These are phyloP conservation scores for Globisporangium takayamanum DNA, from an alignment of 352 stramenopile genomes.

Conservation along the genomic window DNA sequence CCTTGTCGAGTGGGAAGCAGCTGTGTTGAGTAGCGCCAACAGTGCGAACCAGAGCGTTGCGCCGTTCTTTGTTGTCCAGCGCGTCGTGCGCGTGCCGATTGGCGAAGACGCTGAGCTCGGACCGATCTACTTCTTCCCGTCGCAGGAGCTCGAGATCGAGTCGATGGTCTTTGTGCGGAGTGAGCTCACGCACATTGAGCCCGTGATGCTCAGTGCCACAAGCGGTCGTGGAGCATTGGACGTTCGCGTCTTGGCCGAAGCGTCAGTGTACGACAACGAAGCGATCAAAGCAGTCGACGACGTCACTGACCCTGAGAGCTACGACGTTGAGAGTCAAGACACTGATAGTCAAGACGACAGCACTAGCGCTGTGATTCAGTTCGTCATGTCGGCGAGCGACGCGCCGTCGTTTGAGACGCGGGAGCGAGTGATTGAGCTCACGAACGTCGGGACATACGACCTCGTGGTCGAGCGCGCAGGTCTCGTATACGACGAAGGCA, in stretches of 20 bases:
- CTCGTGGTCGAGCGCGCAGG: background rate
- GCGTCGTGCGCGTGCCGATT: conserved; percentile 19
- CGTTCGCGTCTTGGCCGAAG: conserved; percentile 8
- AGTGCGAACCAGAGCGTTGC: conserved; percentile 6
- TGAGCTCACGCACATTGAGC: conserved; percentile 59
- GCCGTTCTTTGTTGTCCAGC: conserved; percentile 31
- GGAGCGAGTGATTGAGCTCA: conserved; percentile 2
- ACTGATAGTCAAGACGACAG: background rate
- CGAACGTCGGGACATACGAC: conserved; percentile 7
- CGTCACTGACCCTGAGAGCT: background rate
- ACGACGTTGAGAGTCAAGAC: background rate
- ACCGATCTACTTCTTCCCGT: conserved; percentile 61
- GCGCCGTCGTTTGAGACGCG: background rate
- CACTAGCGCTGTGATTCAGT: background rate
- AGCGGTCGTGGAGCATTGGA: conserved; percentile 36
- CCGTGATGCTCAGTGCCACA: conserved; percentile 24
- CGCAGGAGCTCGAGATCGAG: conserved; percentile 22
- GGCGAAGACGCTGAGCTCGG: conserved; percentile 27
- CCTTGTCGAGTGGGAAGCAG: conserved; percentile 26
- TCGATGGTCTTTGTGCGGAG: conserved; percentile 48
- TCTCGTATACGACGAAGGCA: background rate
- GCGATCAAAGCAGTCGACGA: background rate
- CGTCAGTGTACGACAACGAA: background rate
- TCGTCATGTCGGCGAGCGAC: background rate
- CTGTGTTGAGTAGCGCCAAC: background rate